These are phyloP conservation scores for Scutellaria barbata DNA, from an alignment of 257 asterid genomes.

Conservation along the genomic window DNA sequence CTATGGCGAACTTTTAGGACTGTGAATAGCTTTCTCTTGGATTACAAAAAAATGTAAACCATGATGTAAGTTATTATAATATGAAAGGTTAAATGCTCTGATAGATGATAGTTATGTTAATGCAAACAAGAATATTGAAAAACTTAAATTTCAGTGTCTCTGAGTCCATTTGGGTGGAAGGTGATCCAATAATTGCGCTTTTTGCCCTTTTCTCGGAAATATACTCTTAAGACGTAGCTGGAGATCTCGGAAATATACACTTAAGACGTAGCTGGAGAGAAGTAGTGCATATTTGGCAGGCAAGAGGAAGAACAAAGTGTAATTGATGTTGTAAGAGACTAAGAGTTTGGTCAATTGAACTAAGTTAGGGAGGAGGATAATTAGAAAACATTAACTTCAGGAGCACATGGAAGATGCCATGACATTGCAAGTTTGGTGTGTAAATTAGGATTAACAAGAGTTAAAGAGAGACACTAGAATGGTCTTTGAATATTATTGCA, in stretches of 20 bases:
- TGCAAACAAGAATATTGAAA: too few relatives aligned
- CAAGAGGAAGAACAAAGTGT: background rate
- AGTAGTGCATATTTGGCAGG: background rate
- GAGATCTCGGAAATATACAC: background rate
- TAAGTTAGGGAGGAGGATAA: background rate
- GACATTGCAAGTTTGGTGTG: background rate
- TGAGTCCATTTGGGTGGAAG: background rate
- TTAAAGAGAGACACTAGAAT: background rate
- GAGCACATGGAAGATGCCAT: slow-evolving; percentile 9
- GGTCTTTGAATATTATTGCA: background rate
- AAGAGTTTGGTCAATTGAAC: background rate
- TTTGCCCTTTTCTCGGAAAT: background rate
- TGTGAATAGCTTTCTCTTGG: background rate
- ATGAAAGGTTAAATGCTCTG: slow-evolving; percentile 3
- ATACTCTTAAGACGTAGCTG: background rate
- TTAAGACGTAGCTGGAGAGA: background rate
- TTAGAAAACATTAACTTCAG: slow-evolving; percentile 1
- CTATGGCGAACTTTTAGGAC: background rate
- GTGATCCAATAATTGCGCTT: background rate
- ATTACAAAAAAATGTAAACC: background rate
- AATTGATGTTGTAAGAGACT: background rate
- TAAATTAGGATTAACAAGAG: background rate
- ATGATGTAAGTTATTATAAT: background rate
- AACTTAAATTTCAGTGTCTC: too few relatives aligned
- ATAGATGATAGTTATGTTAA: too few relatives aligned